A percentile compares a stretch with the other conserved stretches of the same genome.
These are phyloP conservation scores for Pseudocercospora macadamiae DNA, from an alignment of 2,329 filamentous ascomycete species.

Conservation along the genomic window DNA sequence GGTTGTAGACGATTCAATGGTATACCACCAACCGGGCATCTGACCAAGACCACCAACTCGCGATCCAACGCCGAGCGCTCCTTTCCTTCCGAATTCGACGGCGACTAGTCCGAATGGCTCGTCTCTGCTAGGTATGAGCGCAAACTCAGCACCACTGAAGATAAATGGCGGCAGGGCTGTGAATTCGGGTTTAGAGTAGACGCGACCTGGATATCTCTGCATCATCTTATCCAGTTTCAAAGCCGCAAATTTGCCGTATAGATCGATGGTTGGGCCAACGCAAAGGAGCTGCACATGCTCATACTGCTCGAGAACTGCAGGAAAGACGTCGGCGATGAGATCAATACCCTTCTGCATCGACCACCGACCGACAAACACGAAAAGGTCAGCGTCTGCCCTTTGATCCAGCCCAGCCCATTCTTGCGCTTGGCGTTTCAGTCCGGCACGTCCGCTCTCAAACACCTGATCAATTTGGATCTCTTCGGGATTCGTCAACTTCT, in stretches of 20 bases:
- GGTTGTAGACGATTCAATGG: conserved; percentile 65
- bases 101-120: conserved; percentile 69
- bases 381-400: conserved; percentile 62
- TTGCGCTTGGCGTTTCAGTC: conserved; percentile 63
- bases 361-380: conserved; percentile 70
- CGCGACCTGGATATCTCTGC: conserved; percentile 64
- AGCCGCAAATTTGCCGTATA: conserved; percentile 68
- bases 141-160: conserved; percentile 68
- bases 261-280: conserved; percentile 66
- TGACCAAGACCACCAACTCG: conserved; percentile 66
- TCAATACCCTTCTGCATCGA: conserved; percentile 69
- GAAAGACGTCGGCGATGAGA: conserved; percentile 68
- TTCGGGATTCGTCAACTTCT: conserved; percentile 51
- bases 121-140: conserved; percentile 67
- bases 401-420: conserved; percentile 66
- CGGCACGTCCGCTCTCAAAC: conserved; percentile 56
- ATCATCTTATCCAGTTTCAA: conserved; percentile 65
- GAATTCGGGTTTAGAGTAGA: conserved; percentile 67
- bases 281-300: conserved; percentile 63
- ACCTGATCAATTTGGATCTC: conserved; percentile 56
- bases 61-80: conserved; percentile 66
- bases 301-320: conserved; percentile 61
- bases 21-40: conserved; percentile 72
- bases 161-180: conserved; percentile 65
- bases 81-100: conserved; percentile 68